These are phyloP conservation scores for Colletotrichum salicis DNA, from an alignment of 2,329 filamentous ascomycete genomes.

Conservation along the genomic window DNA sequence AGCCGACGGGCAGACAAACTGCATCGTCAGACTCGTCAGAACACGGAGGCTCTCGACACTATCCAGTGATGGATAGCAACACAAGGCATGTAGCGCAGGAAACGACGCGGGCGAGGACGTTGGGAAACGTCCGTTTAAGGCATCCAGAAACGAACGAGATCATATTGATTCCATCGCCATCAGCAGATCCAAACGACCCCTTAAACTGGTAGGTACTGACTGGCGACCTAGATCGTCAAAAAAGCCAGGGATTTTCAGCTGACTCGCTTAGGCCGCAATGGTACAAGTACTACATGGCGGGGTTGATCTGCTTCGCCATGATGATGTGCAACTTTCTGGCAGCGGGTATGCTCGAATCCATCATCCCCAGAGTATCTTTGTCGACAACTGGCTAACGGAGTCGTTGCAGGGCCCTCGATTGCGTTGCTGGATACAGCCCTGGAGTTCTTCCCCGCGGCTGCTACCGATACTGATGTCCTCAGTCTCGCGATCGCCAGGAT, in stretches of 20 bases:
- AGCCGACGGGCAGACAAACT: not conserved
- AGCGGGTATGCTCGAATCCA: constrained; percentile 48
- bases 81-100: not conserved
- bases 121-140: constrained; percentile 56
- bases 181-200: constrained; percentile 60
- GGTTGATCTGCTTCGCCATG: constrained; percentile 62
- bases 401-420: constrained; percentile 53
- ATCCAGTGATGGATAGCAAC: constrained; percentile 1
- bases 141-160: constrained; percentile 56
- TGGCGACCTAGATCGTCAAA: not conserved
- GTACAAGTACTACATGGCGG: constrained; percentile 61
- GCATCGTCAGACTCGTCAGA: not conserved
- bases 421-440: constrained; percentile 59
- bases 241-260: not conserved
- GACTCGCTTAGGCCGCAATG: constrained; percentile 49
- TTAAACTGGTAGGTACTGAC: constrained; percentile 57
- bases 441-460: constrained; percentile 56
- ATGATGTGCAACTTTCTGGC: constrained; percentile 67
- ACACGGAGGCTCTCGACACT: not conserved
- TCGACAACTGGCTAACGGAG: constrained; percentile 1
- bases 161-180: constrained; percentile 59
- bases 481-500: constrained; percentile 51
- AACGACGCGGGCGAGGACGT: constrained; percentile 39
- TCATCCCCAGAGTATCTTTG: not conserved
- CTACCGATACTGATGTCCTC: constrained; percentile 42